Base-by-base conservation (phyloP, 768 basidiomycete species). In the Phaffia tasmanica region DNA sequence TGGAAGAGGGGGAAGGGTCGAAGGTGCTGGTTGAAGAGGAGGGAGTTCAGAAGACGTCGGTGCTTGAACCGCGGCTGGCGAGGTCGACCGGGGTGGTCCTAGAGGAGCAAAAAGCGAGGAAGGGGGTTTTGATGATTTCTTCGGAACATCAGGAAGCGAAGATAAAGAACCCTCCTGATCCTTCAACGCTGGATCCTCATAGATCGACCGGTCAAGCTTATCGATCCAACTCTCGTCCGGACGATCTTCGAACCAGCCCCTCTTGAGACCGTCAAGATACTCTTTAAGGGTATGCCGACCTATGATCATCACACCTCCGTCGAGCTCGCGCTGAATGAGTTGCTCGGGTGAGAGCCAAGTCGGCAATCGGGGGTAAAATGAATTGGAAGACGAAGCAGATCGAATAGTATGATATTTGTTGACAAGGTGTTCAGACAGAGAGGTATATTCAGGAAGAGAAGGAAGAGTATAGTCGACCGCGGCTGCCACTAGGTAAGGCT, bases 401-500 rank as follows among this genome's bases (percentile, higher is more conserved):
- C 95, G 82, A 56, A 85, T 83, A 25, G 79, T 74, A 70, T 85
- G 83, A 70, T 90, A 82, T 60, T 86, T 81, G 50, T 90, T 83
- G 16, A 86, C 83, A 21, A 95, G 80, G 35, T 82, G 83, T 27
- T 82, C 80, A n/a, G 86, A 83, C 54, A 97, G 81, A 70, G 93
- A 91, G 5, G 95, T 93, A 70, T 89, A 85, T 67, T 86, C 81
- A 72, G 87, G 87, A 27, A 89, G 88, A 18, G 82, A 80, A 57
- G 90, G 78, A 76, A 92, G 82, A 48, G 87, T 85, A 76, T 88
- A 99, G 80, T 99, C 95, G 47, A 97, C 79, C 0, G 91, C 95
- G 1, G 92, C 91, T 6, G 94, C 92, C 47, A 93, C 88, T 6
- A 99, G 81, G 64, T 94, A 83, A 11, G 95, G 95, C 95, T 99